Percentiles rank a stretch among this genome's conserved stretches.
Evolutionary conservation across 208 protist species (phyloP).

Genomic region (Trypanosoma brucei): DNA sequence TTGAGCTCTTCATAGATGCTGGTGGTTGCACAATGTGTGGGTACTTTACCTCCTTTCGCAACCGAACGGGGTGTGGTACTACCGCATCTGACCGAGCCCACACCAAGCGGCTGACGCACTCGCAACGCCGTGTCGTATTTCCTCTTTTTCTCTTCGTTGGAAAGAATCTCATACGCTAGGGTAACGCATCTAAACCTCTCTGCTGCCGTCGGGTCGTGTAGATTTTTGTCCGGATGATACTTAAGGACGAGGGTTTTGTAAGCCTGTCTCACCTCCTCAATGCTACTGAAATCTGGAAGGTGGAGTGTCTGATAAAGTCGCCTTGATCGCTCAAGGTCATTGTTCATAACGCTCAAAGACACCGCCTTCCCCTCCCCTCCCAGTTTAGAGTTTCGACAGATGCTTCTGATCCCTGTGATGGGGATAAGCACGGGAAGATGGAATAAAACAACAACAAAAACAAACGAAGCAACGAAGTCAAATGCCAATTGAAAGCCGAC

Average conservation of each 20-base stretch:
- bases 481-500: too few relatives aligned
- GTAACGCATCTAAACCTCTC: slow-evolving; percentile 88
- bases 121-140: slow-evolving; percentile 94
- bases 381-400: too few relatives aligned
- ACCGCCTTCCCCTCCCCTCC: too few relatives aligned
- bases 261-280: slow-evolving; percentile 86
- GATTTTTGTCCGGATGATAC: slow-evolving; percentile 96
- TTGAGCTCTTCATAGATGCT: slow-evolving; percentile 18
- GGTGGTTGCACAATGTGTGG: slow-evolving; percentile 8
- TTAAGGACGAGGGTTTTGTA: slow-evolving; percentile 93
- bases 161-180: slow-evolving; percentile 96
- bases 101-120: slow-evolving; percentile 22
- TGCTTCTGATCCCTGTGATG: too few relatives aligned
- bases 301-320: slow-evolving; percentile 84
- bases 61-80: not conserved
- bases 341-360: not conserved
- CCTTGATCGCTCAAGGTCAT: slow-evolving; percentile 24
- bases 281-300: slow-evolving; percentile 76
- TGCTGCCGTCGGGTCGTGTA: slow-evolving; percentile 63
- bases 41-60: not conserved
- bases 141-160: slow-evolving; percentile 86
- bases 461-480: too few relatives aligned
- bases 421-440: too few relatives aligned
- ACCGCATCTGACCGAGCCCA: slow-evolving; percentile 8
- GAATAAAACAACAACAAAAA: too few relatives aligned